Evolutionary conservation across 2,329 filamentous ascomycete species (phyloP), one percentile per base, ranked within the genome.

Genomic region (Penicillium sp.): DNA sequence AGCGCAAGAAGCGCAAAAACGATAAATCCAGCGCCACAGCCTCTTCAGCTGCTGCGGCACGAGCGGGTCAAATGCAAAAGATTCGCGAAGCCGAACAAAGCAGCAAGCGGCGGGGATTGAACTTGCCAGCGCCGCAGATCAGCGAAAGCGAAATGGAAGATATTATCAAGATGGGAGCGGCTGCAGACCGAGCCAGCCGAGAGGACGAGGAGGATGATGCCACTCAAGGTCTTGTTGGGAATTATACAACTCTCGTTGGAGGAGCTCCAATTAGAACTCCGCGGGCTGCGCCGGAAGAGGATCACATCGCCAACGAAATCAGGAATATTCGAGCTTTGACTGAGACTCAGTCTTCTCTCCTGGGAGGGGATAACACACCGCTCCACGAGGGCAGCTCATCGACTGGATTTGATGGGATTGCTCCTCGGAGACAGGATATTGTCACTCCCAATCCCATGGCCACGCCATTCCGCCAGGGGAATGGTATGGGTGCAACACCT

Each of bases 131-230:
- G 23, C 94, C 94, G 8, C 94, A 99, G 75, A 91, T 99, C 65
- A 87, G 90, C 71, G 94, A 99, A 67, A 83, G 85, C 40, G 94
- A 99, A 74, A 79, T 99, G 55, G 94, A 99, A 69, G 92, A 97
- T 62, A 97, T 99, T 67, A 91, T 99, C 61, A 99, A 99, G 79
- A 96, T 97, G 91, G 93, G 94, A 41, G 89, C 96, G 83, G 84
- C 91, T 56, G 94, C 93, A 35, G 91, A 97, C 68, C 86, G 88
- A 47, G 94, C 94, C 40, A 91, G 86, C 66, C 78, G 81, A 59
- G 90, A 90, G 4, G 84, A 84, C 41, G 85, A 86, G 49, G 89
- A 89, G 70, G 91, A 89, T 69, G 91, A 96, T 85, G 91, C 68
- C 85, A 96, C 92, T 0, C 85, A 89, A 61, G 91, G 92, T 4